These are phyloP conservation scores for Ilex aquifolium DNA, from an alignment of 257 asterid species.

Conservation along the genomic window DNA sequence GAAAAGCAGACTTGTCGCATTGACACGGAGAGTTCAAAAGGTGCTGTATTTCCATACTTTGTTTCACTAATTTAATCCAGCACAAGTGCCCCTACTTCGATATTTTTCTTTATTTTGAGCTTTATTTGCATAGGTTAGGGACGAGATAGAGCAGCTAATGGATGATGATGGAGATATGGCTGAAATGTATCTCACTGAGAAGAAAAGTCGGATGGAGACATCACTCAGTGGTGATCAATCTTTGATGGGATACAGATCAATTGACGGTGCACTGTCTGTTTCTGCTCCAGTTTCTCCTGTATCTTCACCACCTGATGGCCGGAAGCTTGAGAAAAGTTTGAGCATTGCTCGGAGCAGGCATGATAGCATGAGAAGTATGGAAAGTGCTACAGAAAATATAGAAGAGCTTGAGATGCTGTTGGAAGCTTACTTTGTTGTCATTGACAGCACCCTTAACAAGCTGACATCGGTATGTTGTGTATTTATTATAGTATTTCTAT, in stretches of 20 bases:
- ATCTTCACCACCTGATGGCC: constrained; percentile 83
- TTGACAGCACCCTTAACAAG: constrained; percentile 95
- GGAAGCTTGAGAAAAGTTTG: constrained; percentile 83
- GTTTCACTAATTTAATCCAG: constrained; percentile 8
- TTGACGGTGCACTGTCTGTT: constrained; percentile 55
- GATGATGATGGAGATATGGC: constrained; percentile 99
- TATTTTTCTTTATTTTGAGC: constrained; percentile 11
- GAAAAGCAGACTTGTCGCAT: constrained; percentile 95
- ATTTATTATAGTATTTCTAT: constrained; percentile 1
- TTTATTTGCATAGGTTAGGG: constrained; percentile 73
- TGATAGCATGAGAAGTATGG: constrained; percentile 86
- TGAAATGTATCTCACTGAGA: constrained; percentile 98
- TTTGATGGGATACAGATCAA: constrained; percentile 62
- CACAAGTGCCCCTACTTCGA: constrained; percentile 13
- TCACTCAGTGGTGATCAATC: constrained; percentile 83
- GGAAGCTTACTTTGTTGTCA: constrained; percentile 99
- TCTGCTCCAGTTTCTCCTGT: constrained; percentile 98
- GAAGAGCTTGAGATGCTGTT: constrained; percentile 97
- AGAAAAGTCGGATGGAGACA: constrained; percentile 74
- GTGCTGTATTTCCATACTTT: constrained; percentile 25
- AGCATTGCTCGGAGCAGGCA: constrained; percentile 96
- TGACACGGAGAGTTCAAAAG: constrained; percentile 98
- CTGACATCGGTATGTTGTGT: constrained; percentile 75
- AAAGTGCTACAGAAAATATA: constrained; percentile 59
- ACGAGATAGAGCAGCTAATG: constrained; percentile 98